These are phyloP conservation scores for Vitis hybrid DNA, from an alignment of 177 flowering plant species.

Conservation along the genomic window DNA sequence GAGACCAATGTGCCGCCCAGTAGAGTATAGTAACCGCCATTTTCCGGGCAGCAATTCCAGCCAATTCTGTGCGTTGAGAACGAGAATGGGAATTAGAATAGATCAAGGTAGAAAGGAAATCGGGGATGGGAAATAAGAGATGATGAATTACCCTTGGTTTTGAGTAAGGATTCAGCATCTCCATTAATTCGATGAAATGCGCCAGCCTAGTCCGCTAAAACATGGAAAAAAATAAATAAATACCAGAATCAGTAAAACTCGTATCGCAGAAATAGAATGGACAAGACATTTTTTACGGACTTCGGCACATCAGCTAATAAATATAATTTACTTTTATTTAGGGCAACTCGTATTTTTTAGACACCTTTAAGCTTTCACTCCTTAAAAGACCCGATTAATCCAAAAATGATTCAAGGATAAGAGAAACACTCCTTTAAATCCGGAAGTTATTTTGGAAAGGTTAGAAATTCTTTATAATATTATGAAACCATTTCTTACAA, in stretches of 20 bases:
- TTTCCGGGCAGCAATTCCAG: conserved; percentile 77
- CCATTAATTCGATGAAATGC: conserved; percentile 87
- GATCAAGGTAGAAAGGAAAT: not conserved
- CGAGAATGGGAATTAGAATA: not conserved
- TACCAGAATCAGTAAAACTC: not conserved
- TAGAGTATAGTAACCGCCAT: conserved; percentile 89
- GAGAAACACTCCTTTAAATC: no score
- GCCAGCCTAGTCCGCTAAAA: conserved; percentile 76
- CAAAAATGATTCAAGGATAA: no score
- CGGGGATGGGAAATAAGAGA: not conserved
- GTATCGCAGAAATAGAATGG: not conserved
- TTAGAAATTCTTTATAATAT: not conserved
- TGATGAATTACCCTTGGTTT: conserved; percentile 59
- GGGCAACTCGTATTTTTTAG: no score
- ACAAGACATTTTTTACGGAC: not conserved
- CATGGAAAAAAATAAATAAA: conserved; percentile 9
- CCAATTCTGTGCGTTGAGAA: conserved; percentile 64
- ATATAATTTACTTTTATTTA: no score
- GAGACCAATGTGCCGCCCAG: conserved; percentile 88
- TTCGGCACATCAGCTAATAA: no score
- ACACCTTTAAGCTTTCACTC: no score
- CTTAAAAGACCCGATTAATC: no score
- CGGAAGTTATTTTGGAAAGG: not conserved
- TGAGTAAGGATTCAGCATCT: conserved; percentile 81
- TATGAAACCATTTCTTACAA: not conserved